Evolutionary conservation across 2,329 filamentous ascomycete species (phyloP), one percentile per base, ranked within the genome.

Genomic region (Intubia oerlemansii): DNA sequence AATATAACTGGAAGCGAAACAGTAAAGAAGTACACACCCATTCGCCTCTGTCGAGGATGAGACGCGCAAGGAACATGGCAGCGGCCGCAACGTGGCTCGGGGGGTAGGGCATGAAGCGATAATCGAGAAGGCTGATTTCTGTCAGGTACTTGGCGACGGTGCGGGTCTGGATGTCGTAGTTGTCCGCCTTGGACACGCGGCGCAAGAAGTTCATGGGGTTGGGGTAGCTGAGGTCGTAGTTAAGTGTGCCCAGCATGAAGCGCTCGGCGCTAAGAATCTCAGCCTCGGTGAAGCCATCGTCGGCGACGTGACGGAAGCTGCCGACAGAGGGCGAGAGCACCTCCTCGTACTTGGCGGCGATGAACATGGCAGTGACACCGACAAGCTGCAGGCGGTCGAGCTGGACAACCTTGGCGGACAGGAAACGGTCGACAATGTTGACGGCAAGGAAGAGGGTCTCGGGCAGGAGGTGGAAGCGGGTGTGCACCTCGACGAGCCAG

Each of bases 201-300:
- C 88, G 80, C 35, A 98, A 69, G 59, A 98, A 98, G 65, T 98
- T 98, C 88, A 98, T 98, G 14, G 88, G 88, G 54, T 98, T 98
- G 32, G 88, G 88, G 47, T 93, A 98, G 59, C 84, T 93, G 38
- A 98, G 70, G 48, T 98, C 85, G 51, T 93, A 98, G 56, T 93
- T 76, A 36, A 98, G 66, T 5, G 82, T 82, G 39, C 70, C 68
- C 29, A 98, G 72, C 39, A 98, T 74, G 49, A 90, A 92, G 40
- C 88, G 78, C 54, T 98, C 88, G n/a, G 88, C 88, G 45, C 80
- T 85, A 22, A 98, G 64, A 40, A 98, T 95, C 56, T 98, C 88
- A 25, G 79, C 71, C 50, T 93, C 85, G 5, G 72, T 78, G 53
- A 95, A 98, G 32, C 85, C 88, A 51, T 95, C 82, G 44, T 98